Conservation (phyloP, 257 asterid species). For the Hygrophila difformis region DNA sequence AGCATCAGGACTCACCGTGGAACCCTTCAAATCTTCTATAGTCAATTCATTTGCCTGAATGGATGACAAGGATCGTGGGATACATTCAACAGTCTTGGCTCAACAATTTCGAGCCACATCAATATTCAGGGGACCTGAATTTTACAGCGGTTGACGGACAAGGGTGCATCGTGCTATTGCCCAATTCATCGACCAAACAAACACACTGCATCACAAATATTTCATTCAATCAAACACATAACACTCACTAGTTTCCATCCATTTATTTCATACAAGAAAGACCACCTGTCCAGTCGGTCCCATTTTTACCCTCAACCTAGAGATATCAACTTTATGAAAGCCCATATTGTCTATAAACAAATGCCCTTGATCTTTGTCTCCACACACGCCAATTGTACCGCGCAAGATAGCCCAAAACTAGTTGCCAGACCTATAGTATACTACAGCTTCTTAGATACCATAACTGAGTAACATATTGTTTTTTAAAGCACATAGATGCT, state of each 20-base stretch:
- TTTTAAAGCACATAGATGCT: too few species aligned
- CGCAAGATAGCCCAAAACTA: slow-evolving; percentile 76
- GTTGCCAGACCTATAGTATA: slow-evolving; percentile 90
- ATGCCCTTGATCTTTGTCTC: slow-evolving; percentile 79
- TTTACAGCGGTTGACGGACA: slow-evolving; percentile 82
- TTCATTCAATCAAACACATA: too few species aligned
- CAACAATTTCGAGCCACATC: slow-evolving; percentile 13
- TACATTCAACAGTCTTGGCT: slow-evolving; percentile 7
- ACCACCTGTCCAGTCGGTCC: slow-evolving; percentile 87
- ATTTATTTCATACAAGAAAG: slow-evolving; percentile 4
- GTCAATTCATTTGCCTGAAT: slow-evolving; percentile 77
- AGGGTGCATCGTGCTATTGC: slow-evolving; percentile 96
- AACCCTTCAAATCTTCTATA: slow-evolving; percentile 68
- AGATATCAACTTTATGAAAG: slow-evolving; percentile 51
- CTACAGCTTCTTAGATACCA: too few species aligned
- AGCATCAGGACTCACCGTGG: slow-evolving; percentile 87
- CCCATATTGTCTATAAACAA: slow-evolving; percentile 71
- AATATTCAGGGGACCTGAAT: slow-evolving; percentile 56
- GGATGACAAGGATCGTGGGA: slow-evolving; percentile 22
- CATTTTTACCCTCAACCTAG: slow-evolving; percentile 68
- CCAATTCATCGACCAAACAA: slow-evolving; percentile 89
- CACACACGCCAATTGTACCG: slow-evolving; percentile 93
- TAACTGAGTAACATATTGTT: too few species aligned
- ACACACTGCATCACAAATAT: slow-evolving; percentile 62
- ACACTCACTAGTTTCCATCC: too few species aligned